These are phyloP conservation scores for Penicillium sp. DNA, from an alignment of 2,329 filamentous ascomycete genomes.

Conservation along the genomic window DNA sequence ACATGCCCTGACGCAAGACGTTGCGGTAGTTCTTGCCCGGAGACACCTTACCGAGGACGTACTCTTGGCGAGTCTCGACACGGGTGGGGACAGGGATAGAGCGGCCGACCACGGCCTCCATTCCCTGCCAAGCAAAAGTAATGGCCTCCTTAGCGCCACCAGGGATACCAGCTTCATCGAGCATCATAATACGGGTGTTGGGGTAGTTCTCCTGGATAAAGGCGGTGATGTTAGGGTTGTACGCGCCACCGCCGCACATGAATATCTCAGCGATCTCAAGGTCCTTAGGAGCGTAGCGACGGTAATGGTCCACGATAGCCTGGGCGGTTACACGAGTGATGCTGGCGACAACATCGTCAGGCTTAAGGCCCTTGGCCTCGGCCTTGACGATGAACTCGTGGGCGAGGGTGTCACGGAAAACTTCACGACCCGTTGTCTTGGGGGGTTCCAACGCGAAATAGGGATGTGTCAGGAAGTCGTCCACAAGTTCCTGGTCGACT, in stretches of 20 bases:
- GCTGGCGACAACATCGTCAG: constrained; percentile 56
- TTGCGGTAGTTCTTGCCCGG: constrained; percentile 55
- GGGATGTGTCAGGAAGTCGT: constrained; percentile 49
- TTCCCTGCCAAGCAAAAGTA: constrained; percentile 59
- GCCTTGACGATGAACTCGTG: constrained; percentile 51
- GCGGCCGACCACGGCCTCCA: constrained; percentile 57
- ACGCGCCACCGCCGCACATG: constrained; percentile 59
- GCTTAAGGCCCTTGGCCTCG: constrained; percentile 42
- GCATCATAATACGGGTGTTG: constrained; percentile 50
- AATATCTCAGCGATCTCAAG: constrained; percentile 55
- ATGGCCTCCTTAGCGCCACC: constrained; percentile 59
- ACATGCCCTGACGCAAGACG: constrained; percentile 52
- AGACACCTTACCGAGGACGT: constrained; percentile 55
- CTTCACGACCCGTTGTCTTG: constrained; percentile 59
- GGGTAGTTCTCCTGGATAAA: constrained; percentile 53
- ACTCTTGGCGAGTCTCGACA: constrained; percentile 52
- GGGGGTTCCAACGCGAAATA: constrained; percentile 54
- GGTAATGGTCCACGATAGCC: constrained; percentile 48
- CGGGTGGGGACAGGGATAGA: constrained; percentile 54
- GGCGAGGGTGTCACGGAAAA: constrained; percentile 57
- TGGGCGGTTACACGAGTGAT: constrained; percentile 59
- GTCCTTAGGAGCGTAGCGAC: constrained; percentile 46
- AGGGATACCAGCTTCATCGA: constrained; percentile 58
- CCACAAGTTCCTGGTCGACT: constrained; percentile 52
- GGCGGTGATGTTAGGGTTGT: constrained; percentile 56